Conservation (phyloP, 768 basidiomycete species). For the Crepidotus variabilis region DNA sequence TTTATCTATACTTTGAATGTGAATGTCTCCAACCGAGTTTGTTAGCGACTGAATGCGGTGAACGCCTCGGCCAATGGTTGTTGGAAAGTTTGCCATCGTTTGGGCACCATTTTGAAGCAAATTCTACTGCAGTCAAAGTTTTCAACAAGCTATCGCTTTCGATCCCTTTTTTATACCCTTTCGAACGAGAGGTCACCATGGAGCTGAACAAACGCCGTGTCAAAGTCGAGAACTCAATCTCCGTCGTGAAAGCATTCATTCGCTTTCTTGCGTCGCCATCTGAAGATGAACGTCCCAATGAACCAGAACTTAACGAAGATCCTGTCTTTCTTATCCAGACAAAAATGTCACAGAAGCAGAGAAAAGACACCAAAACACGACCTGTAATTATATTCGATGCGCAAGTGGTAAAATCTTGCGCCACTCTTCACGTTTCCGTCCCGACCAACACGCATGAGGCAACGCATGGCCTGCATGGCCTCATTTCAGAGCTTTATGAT, state of each 20-base stretch:
- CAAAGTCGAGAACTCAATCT: not conserved
- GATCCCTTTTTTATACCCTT: conserved; percentile 3
- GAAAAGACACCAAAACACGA: conserved; percentile 1
- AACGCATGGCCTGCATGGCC: not conserved
- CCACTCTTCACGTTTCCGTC: not conserved
- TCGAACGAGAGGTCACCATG: not conserved
- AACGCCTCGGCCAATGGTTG: not conserved
- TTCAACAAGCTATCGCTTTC: conserved; percentile 4
- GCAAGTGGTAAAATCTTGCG: not conserved
- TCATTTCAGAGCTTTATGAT: not conserved
- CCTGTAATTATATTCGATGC: not conserved
- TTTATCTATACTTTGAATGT: not conserved
- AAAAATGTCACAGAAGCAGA: not conserved
- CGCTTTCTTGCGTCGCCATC: not conserved
- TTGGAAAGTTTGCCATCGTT: not conserved
- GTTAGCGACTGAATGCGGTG: conserved; percentile 2
- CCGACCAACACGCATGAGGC: conserved; percentile 1
- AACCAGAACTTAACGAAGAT: not conserved
- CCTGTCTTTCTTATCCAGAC: not conserved
- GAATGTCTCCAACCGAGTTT: not conserved
- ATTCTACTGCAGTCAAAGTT: conserved; percentile 1
- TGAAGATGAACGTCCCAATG: not conserved
- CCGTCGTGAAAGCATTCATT: conserved; percentile 1
- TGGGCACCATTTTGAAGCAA: not conserved
- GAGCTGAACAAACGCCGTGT: not conserved